Conservation (phyloP, 257 asterid genomes). For the Primulina eburnea region DNA sequence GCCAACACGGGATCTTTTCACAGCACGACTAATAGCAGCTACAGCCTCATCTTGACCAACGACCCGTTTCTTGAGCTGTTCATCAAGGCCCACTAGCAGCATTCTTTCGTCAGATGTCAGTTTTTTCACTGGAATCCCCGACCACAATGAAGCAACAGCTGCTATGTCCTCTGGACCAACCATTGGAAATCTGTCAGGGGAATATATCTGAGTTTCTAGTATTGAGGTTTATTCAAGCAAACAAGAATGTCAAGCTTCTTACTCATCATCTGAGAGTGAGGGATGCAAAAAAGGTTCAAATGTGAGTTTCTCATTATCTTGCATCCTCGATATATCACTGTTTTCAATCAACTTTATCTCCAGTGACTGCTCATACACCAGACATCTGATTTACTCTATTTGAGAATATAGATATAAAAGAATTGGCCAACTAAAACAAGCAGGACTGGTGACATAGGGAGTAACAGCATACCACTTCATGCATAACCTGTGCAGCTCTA, state of each 20-base stretch:
- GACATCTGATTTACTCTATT: conserved; percentile 27
- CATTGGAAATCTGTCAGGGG: conserved; percentile 45
- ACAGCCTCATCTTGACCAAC: conserved; percentile 99
- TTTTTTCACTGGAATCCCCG: conserved; percentile 88
- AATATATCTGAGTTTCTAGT: conserved; percentile 22
- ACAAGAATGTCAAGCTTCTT: conserved; percentile 30
- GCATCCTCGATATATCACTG: conserved; percentile 33
- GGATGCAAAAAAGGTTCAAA: conserved; percentile 33
- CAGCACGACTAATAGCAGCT: conserved; percentile 84
- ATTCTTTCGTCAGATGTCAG: conserved; percentile 80
- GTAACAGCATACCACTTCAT: conserved; percentile 53
- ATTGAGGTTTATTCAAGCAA: conserved; percentile 16
- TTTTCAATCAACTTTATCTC: conserved; percentile 44
- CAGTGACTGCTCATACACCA: conserved; percentile 42
- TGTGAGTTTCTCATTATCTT: conserved; percentile 35
- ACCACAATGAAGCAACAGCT: conserved; percentile 84
- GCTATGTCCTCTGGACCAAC: conserved; percentile 95
- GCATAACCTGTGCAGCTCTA: conserved; percentile 74
- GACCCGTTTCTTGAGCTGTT: conserved; percentile 87
- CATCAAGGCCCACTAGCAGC: conserved; percentile 75
- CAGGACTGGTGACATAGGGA: background rate
- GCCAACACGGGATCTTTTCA: conserved; percentile 96
- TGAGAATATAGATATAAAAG: conserved; percentile 3
- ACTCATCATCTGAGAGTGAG: conserved; percentile 59
- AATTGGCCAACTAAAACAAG: background rate